Base-by-base conservation (phyloP, 768 basidiomycete genomes). In the Pisolithus microcarpus region DNA sequence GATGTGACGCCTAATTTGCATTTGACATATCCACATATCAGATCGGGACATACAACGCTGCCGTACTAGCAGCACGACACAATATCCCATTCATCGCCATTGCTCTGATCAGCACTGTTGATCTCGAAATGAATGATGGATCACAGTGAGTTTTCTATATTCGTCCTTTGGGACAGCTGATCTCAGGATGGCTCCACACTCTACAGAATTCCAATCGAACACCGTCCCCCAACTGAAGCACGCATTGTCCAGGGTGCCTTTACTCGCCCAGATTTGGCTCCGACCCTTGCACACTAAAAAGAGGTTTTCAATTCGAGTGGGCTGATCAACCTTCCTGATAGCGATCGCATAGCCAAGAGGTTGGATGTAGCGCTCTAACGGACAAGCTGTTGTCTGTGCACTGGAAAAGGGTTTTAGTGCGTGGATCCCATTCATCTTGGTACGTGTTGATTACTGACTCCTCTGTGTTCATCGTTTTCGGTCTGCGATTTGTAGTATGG, bases 21-120 rank as follows among this genome's bases (percentile, higher is more conserved):
- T 39, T n/a, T 9, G 49, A 26, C 9, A 6, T 39, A 52, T 28
- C 13, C 46, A 38, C 34, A 26, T 13, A 57, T 23, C 31, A 77
- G 75, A 87, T 97, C 62, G 93, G 93, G 46, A 96, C 95, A 0
- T 98, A 95, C 73, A 95, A 98, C 59, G 92, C 94, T 16, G 92
- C 95, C 5, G 90, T 95, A 19, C 75, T 95, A 26, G 91, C 93
- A 2, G 83, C 85, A 49, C 79, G 90, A 24, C 92, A 94, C 67
- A n/a, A n/a, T n/a, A n/a, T n/a, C n/a, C n/a, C n/a, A n/a, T n/a
- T n/a, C n/a, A n/a, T n/a, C n/a, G n/a, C 96, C 15, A 87, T 93
- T 30, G 94, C 94, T 2, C 93, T 93, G 1, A 80, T 92, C 39
- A 91, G 87, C 56, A 96, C 93, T 0, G 81, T 98, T 53, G 95